Conservation (phyloP, 164 flowering plant genomes). For the Vitis vinifera region ASM3070453v1 NC_081811.1:30908001-30908500, state of each 20-base stretch:
- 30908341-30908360: background rate
- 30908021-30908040: conserved; percentile 92
- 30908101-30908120: conserved; percentile 94
- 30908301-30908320: conserved; percentile 93
- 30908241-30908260: conserved; percentile 99
- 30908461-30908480: conserved; percentile 94
- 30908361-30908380: background rate
- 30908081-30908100: conserved; percentile 99
- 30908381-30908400: background rate
- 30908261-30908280: conserved; percentile 84
- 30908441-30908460: conserved; percentile 53
- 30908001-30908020: conserved; percentile 40
- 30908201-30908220: conserved; percentile 2
- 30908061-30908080: conserved; percentile 97
- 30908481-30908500: conserved; percentile 91
- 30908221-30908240: conserved; percentile 88
- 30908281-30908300: conserved; percentile 99
- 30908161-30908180: background rate
- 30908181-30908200: background rate
- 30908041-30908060: conserved; percentile 91
- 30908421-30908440: background rate
- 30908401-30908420: background rate
- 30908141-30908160: conserved; percentile 3
- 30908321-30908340: background rate
- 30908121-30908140: conserved; percentile 60